Percentiles rank a stretch among this genome's conserved stretches.
Evolutionary conservation across 441 rosid genomes (phyloP).

Genomic region (Adansonia grandidieri): DNA sequence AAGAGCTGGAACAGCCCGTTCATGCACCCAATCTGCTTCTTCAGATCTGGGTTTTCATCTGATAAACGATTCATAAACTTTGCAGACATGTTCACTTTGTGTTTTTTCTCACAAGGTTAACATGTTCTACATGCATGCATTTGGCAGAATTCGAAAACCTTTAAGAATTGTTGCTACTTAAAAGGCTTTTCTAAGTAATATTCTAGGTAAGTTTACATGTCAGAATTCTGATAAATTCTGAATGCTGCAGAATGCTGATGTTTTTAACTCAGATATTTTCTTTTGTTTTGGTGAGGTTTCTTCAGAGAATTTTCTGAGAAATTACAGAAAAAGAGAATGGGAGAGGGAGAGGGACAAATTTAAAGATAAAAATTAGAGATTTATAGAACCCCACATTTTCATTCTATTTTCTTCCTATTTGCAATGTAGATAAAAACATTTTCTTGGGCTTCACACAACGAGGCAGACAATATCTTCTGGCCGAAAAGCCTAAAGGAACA

Average conservation of each 20-base stretch:
- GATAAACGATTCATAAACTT: conserved; percentile 57
- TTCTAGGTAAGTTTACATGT: too few relatives aligned
- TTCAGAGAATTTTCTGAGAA: too few relatives aligned
- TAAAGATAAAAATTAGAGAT: not conserved
- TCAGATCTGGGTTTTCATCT: conserved; percentile 79
- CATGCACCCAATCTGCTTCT: conserved; percentile 91
- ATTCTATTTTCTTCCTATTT: conserved; percentile 23
- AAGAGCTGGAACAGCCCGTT: conserved; percentile 81
- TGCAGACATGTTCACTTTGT: conserved; percentile 62
- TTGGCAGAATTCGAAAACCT: not conserved
- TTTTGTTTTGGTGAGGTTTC: too few relatives aligned
- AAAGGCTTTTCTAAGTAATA: too few relatives aligned
- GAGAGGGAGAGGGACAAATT: not conserved
- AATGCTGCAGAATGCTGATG: too few relatives aligned
- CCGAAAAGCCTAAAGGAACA: conserved; percentile 37
- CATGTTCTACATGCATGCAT: not conserved
- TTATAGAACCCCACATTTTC: conserved; percentile 29
- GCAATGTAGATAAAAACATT: conserved; percentile 26
- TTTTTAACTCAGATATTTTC: too few relatives aligned
- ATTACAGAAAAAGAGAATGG: not conserved
- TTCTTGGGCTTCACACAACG: conserved; percentile 39
- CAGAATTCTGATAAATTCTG: too few relatives aligned
- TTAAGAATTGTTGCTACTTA: not conserved
- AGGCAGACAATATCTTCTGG: not conserved
- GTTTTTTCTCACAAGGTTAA: not conserved